Percentiles rank a stretch among this genome's conserved stretches.
phyloP scores from a whole-genome alignment of 371 early-diverging fungal genomes.

The Zychaea mexicana region DNA sequence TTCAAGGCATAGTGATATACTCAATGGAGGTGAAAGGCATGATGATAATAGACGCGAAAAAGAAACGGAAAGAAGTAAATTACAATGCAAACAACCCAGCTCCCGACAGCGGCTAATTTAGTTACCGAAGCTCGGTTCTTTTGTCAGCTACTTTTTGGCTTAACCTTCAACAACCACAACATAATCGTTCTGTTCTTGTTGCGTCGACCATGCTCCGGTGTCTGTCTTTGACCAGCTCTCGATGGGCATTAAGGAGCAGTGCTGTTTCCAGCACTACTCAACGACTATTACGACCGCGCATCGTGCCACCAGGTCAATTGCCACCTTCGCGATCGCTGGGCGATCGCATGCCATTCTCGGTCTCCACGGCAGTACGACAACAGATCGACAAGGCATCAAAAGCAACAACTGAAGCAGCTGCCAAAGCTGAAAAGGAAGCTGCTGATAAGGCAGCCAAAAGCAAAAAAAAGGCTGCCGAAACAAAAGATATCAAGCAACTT shows the following conservation, averaged over 20 bases:
- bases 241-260: neutral
- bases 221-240: neutral
- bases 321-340: neutral
- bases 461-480: slow-evolving; percentile 13
- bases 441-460: neutral
- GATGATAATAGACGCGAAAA: too few species aligned
- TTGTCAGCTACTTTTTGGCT: neutral
- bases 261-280: neutral
- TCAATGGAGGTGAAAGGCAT: too few species aligned
- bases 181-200: neutral
- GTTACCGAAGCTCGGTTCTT: neutral
- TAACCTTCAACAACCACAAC: neutral
- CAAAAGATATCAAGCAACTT: slow-evolving; percentile 33
- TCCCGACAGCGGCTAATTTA: neutral
- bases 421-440: slow-evolving; percentile 6
- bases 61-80: too few species aligned
- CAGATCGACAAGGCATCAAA: slow-evolving; percentile 3
- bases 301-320: neutral
- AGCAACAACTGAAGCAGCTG: neutral
- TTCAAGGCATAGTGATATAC: too few species aligned
- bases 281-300: neutral
- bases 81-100: too few species aligned
- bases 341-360: slow-evolving; percentile 3
- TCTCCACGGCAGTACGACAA: neutral
- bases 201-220: neutral